Evolutionary conservation across 768 basidiomycete species (phyloP).

Genomic region (Coprinellus micaceus): DNA sequence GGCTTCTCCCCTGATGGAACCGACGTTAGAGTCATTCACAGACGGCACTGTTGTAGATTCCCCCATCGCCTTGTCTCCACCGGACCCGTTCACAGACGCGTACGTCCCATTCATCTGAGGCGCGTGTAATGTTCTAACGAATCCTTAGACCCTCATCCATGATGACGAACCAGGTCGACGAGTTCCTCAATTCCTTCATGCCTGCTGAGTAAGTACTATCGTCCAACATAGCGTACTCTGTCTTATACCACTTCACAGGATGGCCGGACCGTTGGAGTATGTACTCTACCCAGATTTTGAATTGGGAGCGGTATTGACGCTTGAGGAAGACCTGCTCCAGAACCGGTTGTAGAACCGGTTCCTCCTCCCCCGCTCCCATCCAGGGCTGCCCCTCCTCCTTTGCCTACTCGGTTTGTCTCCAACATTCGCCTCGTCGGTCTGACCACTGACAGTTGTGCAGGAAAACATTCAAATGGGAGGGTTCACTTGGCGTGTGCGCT

Average conservation of each 20-base stretch:
- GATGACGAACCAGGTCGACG: conserved; percentile 21
- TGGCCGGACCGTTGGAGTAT: conserved; percentile 29
- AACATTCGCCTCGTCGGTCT: neutral
- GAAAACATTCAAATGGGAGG: conserved; percentile 66
- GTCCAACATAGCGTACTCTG: no score
- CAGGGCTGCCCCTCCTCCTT: neutral
- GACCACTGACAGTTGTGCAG: neutral
- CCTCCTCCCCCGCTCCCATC: neutral
- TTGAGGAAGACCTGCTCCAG: conserved; percentile 4
- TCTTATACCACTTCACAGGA: conserved; percentile 16
- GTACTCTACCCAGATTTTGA: conserved; percentile 24
- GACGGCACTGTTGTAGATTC: conserved; percentile 2
- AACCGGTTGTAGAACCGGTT: conserved; percentile 5
- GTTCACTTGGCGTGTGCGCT: conserved; percentile 44
- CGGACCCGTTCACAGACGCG: neutral
- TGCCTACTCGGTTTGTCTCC: neutral
- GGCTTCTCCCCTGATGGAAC: neutral
- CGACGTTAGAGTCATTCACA: neutral
- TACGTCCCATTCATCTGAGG: neutral
- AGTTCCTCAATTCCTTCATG: conserved; percentile 38
- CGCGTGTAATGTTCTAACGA: neutral
- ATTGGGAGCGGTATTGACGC: neutral
- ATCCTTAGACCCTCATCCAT: neutral
- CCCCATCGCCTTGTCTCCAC: neutral
- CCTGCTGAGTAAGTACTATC: conserved; percentile 40